Evolutionary conservation across 805 yeast genomes (phyloP).

Genomic region (Kluyveromyces lactis): DNA sequence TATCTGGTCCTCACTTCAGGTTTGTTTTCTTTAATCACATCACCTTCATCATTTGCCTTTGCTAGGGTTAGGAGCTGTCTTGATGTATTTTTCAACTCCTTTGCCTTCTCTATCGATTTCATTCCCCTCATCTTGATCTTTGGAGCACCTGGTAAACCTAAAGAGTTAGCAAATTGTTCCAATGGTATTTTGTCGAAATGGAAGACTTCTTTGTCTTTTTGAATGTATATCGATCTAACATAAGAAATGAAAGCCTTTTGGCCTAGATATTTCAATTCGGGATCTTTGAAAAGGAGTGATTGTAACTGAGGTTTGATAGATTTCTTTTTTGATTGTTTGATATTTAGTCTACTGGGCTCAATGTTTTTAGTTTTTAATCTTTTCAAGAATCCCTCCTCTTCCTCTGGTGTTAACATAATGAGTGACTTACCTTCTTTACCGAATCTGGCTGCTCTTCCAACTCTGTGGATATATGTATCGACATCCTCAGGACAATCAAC

Average conservation of each 20-base stretch:
- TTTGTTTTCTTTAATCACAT: slow-evolving; percentile 29
- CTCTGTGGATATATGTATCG: slow-evolving; percentile 85
- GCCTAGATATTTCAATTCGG: slow-evolving; percentile 85
- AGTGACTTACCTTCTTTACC: slow-evolving; percentile 79
- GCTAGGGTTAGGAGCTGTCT: slow-evolving; percentile 55
- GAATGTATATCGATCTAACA: slow-evolving; percentile 74
- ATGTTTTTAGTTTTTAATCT: slow-evolving; percentile 56
- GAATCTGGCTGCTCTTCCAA: slow-evolving; percentile 82
- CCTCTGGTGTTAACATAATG: slow-evolving; percentile 75
- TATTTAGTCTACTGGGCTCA: slow-evolving; percentile 61
- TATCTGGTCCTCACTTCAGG: slow-evolving; percentile 67
- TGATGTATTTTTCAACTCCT: slow-evolving; percentile 74
- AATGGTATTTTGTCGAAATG: slow-evolving; percentile 67
- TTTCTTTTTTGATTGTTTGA: slow-evolving; percentile 63
- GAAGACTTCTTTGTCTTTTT: slow-evolving; percentile 81
- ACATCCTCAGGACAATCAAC: slow-evolving; percentile 87
- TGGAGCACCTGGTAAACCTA: slow-evolving; percentile 96
- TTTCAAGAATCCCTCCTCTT: slow-evolving; percentile 66
- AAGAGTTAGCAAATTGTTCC: slow-evolving; percentile 76
- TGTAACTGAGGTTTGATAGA: slow-evolving; percentile 78
- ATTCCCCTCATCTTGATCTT: slow-evolving; percentile 65
- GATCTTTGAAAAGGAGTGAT: slow-evolving; percentile 82
- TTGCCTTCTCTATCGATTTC: slow-evolving; percentile 37
- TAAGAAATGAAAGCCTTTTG: slow-evolving; percentile 95
- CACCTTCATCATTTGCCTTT: slow-evolving; percentile 60